These are phyloP conservation scores for Cladosporium halotolerans DNA, from an alignment of 2,329 filamentous ascomycete genomes.

Conservation along the genomic window DNA sequence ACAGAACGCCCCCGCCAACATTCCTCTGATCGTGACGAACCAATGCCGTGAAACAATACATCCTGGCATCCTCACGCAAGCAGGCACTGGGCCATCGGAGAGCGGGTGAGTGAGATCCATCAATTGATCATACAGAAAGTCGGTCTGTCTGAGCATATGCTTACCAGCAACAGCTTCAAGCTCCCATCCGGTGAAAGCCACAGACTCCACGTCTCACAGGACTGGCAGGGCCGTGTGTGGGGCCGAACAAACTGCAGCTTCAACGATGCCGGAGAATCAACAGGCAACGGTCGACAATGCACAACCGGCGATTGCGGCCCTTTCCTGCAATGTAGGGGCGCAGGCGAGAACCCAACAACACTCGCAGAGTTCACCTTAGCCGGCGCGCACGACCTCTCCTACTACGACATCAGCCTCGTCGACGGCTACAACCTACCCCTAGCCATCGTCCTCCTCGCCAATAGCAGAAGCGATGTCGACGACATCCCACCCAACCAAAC, in stretches of 20 bases:
- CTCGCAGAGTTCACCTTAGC: constrained; percentile 75
- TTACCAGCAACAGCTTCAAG: constrained; percentile 45
- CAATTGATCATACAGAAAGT: background rate
- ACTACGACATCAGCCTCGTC: constrained; percentile 79
- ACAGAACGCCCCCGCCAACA: constrained; percentile 19
- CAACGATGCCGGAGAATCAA: constrained; percentile 53
- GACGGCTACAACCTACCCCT: constrained; percentile 78
- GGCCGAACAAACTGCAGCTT: constrained; percentile 79
- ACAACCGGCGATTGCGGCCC: constrained; percentile 71
- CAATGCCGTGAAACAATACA: constrained; percentile 65
- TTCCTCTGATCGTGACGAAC: constrained; percentile 64
- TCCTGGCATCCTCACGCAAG: constrained; percentile 69
- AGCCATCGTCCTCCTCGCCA: constrained; percentile 47
- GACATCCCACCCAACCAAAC: constrained; percentile 68
- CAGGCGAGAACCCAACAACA: constrained; percentile 64
- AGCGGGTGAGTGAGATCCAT: constrained; percentile 42
- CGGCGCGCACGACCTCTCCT: constrained; percentile 62
- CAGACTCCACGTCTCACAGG: constrained; percentile 59
- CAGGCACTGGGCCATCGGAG: constrained; percentile 59
- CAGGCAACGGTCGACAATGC: constrained; percentile 53
- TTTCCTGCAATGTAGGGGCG: constrained; percentile 56
- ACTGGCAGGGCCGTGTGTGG: constrained; percentile 81
- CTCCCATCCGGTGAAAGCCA: constrained; percentile 53
- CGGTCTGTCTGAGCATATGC: background rate
- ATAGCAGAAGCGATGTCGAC: constrained; percentile 54